Evolutionary conservation across 2,329 filamentous ascomycete species (phyloP).

Genomic region (Sphaceloma murrayae): DNA sequence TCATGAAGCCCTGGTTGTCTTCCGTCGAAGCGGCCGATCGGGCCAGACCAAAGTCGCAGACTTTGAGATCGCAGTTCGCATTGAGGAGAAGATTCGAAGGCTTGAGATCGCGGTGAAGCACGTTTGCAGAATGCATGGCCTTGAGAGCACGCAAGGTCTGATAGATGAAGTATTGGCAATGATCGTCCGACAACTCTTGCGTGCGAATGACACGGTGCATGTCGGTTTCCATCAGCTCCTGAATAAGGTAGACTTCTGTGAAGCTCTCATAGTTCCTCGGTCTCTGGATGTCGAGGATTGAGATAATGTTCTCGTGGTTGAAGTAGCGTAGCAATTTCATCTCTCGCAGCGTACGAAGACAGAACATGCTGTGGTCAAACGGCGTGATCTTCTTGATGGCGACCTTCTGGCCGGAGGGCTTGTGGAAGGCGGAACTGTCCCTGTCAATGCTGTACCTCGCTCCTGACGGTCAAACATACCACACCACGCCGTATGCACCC

Average conservation of each 20-base stretch:
- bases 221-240: constrained; percentile 99
- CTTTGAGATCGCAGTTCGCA: constrained; percentile 97
- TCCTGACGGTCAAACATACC: constrained; percentile 51
- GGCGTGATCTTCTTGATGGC: constrained; percentile 99
- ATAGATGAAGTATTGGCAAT: constrained; percentile 99
- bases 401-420: constrained; percentile 95
- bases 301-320: constrained; percentile 99
- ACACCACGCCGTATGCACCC: constrained; percentile 96
- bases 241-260: constrained; percentile 96
- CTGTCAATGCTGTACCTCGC: constrained; percentile 14
- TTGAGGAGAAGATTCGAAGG: constrained; percentile 95
- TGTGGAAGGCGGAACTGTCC: constrained; percentile 84
- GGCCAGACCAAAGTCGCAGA: constrained; percentile 95
- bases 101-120: constrained; percentile 93
- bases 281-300: constrained; percentile 97
- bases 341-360: constrained; percentile 82
- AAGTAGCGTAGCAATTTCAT: constrained; percentile 99
- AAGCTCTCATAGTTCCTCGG: constrained; percentile 92
- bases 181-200: constrained; percentile 95
- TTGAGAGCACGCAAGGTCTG: constrained; percentile 95
- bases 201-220: constrained; percentile 99
- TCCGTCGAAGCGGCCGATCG: constrained; percentile 89
- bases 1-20: constrained; percentile 99
- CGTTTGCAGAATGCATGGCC: constrained; percentile 98
- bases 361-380: constrained; percentile 88